Conservation (phyloP, 2,329 filamentous ascomycete species). For the Akanthomyces uredinophilus region DNA sequence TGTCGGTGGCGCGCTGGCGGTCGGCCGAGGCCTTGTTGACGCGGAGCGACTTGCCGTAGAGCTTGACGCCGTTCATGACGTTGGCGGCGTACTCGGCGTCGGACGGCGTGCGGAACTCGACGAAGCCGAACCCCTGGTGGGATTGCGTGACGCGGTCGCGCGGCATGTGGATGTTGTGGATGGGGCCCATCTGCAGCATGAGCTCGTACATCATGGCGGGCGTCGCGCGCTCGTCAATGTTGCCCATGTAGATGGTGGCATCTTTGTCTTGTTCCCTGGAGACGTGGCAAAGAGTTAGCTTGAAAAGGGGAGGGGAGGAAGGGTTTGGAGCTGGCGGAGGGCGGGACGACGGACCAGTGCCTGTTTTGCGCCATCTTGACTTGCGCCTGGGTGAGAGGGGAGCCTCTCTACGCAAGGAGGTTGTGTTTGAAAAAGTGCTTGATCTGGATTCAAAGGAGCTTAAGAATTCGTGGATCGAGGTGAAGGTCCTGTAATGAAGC, state of each 20-base stretch:
- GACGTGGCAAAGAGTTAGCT: conserved; percentile 1
- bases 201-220: conserved; percentile 93
- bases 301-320: neutral
- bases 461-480: neutral
- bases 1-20: conserved; percentile 88
- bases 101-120: conserved; percentile 92
- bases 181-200: conserved; percentile 95
- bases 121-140: conserved; percentile 97
- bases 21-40: conserved; percentile 93
- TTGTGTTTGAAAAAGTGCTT: conserved; percentile 11
- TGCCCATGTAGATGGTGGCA: conserved; percentile 95
- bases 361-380: conserved; percentile 60
- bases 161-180: conserved; percentile 96
- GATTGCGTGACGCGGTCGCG: conserved; percentile 96
- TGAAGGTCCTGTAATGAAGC: neutral
- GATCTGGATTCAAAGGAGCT: neutral
- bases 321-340: neutral
- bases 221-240: conserved; percentile 92
- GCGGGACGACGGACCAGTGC: conserved; percentile 57
- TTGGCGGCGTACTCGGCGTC: conserved; percentile 96
- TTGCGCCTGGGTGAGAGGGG: neutral
- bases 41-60: conserved; percentile 90
- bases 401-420: neutral
- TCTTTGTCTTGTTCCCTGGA: conserved; percentile 96
- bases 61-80: conserved; percentile 91